phyloP scores from a whole-genome alignment of 352 stramenopile genomes.

The Phytophthora syringae region DNA sequence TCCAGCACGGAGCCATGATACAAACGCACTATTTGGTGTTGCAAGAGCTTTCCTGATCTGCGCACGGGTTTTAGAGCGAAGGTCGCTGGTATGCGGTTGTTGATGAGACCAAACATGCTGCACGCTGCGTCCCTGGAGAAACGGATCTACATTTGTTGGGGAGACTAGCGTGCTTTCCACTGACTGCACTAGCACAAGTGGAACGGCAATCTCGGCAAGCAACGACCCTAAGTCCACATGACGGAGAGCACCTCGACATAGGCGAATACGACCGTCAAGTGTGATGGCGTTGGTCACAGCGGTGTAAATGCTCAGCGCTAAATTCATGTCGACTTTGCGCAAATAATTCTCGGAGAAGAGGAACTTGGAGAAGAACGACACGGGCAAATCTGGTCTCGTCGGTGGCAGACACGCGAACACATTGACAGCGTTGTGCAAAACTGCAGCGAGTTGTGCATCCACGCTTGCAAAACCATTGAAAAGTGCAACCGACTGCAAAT shows the following conservation, averaged over 20 bases:
- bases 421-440: conserved; percentile 84
- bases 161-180: conserved; percentile 90
- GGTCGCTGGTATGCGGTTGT: conserved; percentile 51
- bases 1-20: conserved; percentile 88
- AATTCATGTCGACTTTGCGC: conserved; percentile 79
- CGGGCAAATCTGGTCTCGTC: conserved; percentile 81
- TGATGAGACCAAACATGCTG: conserved; percentile 84
- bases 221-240: conserved; percentile 72
- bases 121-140: conserved; percentile 84
- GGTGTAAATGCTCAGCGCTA: conserved; percentile 94
- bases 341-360: conserved; percentile 94
- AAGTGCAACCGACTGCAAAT: conserved; percentile 78
- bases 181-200: conserved; percentile 88
- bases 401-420: conserved; percentile 87
- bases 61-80: conserved; percentile 57
- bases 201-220: conserved; percentile 64
- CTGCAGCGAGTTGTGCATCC: conserved; percentile 75
- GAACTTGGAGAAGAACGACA: conserved; percentile 91
- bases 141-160: conserved; percentile 90
- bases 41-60: conserved; percentile 62
- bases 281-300: conserved; percentile 93
- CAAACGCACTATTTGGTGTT: conserved; percentile 74
- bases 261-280: conserved; percentile 83
- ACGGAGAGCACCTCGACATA: conserved; percentile 81
- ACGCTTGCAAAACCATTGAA: conserved; percentile 88